A percentile compares a stretch with the other conserved stretches of the same genome.
Evolutionary conservation across 169 alveolate species (phyloP).

Genomic region (Toxoplasma gondii): DNA sequence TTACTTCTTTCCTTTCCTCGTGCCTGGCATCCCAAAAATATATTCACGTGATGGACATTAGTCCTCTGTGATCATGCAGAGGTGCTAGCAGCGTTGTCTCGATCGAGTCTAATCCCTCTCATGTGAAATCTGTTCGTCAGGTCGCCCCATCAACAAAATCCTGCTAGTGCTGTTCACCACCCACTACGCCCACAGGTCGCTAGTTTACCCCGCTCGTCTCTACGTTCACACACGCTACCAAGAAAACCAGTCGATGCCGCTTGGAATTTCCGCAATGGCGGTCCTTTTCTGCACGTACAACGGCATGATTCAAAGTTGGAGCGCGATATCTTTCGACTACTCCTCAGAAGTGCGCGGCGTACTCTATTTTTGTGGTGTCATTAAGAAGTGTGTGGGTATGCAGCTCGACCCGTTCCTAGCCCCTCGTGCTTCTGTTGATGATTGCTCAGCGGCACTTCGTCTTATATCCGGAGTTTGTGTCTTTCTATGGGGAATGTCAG

Average conservation of each 20-base stretch:
- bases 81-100: too few relatives aligned
- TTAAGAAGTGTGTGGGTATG: not conserved
- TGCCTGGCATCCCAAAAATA: too few relatives aligned
- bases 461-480: not conserved
- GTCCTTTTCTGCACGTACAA: not conserved
- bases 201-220: conserved; percentile 41
- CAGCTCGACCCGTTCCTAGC: conserved; percentile 26
- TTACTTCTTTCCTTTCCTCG: too few relatives aligned
- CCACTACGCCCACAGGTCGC: conserved; percentile 28
- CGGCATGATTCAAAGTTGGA: conserved; percentile 39
- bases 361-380: not conserved
- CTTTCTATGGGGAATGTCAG: conserved; percentile 42
- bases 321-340: conserved; percentile 27
- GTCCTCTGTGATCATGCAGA: too few relatives aligned
- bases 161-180: conserved; percentile 28
- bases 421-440: conserved; percentile 8
- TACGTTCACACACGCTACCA: not conserved
- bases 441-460: conserved; percentile 10
- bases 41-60: too few relatives aligned
- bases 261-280: not conserved
- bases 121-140: too few relatives aligned
- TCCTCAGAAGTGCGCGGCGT: conserved; percentile 28
- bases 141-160: not conserved
- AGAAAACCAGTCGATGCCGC: conserved; percentile 8
- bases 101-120: too few relatives aligned